A percentile compares a stretch with the other conserved stretches of the same genome.
Conservation (phyloP, 2,329 filamentous ascomycete genomes). For the Acrocalymma vagum region DNA sequence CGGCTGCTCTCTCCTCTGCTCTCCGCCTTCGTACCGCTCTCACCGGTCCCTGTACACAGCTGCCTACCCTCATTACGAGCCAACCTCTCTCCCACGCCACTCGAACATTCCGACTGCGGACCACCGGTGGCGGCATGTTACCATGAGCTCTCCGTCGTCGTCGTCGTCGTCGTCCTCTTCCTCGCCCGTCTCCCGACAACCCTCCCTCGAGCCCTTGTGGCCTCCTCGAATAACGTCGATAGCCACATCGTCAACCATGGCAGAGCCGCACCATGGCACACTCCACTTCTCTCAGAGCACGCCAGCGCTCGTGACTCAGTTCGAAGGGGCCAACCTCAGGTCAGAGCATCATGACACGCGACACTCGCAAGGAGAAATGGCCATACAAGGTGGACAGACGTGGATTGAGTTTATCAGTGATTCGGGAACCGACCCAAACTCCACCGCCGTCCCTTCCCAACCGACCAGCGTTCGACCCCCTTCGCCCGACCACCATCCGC, state of each 20-base stretch:
- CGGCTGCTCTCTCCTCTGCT: no score
- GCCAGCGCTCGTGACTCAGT: constrained; percentile 22
- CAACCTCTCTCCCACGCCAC: no score
- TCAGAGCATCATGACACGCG: constrained; percentile 5
- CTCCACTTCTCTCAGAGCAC: constrained; percentile 22
- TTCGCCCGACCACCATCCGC: constrained; percentile 14
- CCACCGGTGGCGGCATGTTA: constrained; percentile 41
- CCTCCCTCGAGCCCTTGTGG: constrained; percentile 2
- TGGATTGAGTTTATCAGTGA: constrained; percentile 46
- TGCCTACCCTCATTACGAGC: no score
- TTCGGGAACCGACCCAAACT: constrained; percentile 24
- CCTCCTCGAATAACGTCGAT: no score
- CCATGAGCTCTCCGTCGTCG: constrained; percentile 24
- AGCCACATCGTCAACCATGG: constrained; percentile 22
- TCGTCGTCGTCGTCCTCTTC: constrained; percentile 6
- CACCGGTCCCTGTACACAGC: no score
- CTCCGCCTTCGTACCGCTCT: no score
- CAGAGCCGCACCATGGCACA: constrained; percentile 11
- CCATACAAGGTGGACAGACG: constrained; percentile 37
- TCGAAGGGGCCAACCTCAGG: constrained; percentile 17
- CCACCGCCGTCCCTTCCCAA: constrained; percentile 4
- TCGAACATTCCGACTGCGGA: no score
- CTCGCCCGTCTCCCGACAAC: constrained; percentile 5
- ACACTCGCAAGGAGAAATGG: constrained; percentile 30
- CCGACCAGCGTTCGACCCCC: constrained; percentile 1